Conservation (phyloP, 2,329 filamentous ascomycete genomes). For the Aspergillus transmontanensis region DNA sequence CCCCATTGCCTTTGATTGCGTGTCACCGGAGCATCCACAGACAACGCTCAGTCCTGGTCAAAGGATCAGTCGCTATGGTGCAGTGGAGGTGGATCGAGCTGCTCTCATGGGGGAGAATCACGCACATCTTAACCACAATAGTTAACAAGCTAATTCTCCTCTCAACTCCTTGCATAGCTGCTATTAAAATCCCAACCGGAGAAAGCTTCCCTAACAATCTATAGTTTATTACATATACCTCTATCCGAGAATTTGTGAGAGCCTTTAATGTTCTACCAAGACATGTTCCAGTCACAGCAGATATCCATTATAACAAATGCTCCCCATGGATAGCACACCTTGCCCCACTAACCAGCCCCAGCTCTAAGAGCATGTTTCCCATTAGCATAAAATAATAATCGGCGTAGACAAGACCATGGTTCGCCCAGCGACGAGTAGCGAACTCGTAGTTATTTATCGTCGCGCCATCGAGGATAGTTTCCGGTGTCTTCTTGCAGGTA, state of each 20-base stretch:
- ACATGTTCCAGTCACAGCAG: background rate
- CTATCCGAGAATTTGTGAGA: background rate
- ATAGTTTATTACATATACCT: background rate
- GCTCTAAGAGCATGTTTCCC: constrained; percentile 44
- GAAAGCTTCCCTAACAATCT: background rate
- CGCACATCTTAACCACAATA: background rate
- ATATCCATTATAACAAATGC: background rate
- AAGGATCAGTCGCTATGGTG: background rate
- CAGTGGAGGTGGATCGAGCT: background rate
- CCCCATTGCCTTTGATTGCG: background rate
- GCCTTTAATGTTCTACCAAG: background rate
- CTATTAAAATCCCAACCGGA: too few species aligned
- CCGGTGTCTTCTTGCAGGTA: constrained; percentile 14
- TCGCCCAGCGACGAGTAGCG: constrained; percentile 41
- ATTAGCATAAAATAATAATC: constrained; percentile 47
- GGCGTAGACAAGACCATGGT: constrained; percentile 48
- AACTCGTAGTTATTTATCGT: constrained; percentile 47
- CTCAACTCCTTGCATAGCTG: background rate
- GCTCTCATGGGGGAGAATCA: background rate
- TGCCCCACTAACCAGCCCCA: constrained; percentile 14
- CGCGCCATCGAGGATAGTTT: constrained; percentile 50
- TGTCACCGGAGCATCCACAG: background rate
- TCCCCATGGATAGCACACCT: background rate
- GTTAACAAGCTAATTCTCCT: background rate
- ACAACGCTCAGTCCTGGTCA: background rate